These are phyloP conservation scores for Juglanconis sp. DNA, from an alignment of 2,329 filamentous ascomycete genomes.

Conservation along the genomic window DNA sequence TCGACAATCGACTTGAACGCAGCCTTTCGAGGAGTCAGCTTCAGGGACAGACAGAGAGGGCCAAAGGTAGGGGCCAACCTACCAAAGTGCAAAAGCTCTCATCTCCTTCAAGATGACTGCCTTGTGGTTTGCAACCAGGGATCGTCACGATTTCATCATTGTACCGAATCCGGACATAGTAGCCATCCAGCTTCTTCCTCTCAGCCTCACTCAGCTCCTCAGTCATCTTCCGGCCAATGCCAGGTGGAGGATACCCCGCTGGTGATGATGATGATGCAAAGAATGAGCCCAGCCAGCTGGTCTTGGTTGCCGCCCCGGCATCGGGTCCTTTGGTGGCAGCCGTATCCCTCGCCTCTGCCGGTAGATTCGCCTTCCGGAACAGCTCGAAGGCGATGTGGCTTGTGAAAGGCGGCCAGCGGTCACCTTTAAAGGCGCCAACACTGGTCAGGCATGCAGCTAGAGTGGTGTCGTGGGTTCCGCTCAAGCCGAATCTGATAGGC, in stretches of 20 bases:
- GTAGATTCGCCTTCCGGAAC: conserved; percentile 57
- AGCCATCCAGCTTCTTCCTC: conserved; percentile 61
- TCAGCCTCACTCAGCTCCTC: conserved; percentile 55
- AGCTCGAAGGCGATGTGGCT: conserved; percentile 89
- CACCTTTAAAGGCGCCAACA: conserved; percentile 71
- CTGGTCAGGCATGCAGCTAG: conserved; percentile 75
- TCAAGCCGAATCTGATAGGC: conserved; percentile 70
- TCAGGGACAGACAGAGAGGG: background rate
- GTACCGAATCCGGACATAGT: conserved; percentile 87
- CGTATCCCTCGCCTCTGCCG: conserved; percentile 24
- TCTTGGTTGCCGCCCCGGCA: conserved; percentile 13
- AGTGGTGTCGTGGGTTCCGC: conserved; percentile 91
- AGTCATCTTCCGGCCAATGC: conserved; percentile 60
- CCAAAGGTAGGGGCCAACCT: conserved; percentile 29
- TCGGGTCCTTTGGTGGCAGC: background rate
- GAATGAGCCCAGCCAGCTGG: conserved; percentile 32
- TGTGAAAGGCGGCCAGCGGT: conserved; percentile 88
- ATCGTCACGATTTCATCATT: conserved; percentile 81
- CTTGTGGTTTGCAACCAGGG: conserved; percentile 72
- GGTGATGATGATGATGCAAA: conserved; percentile 24
- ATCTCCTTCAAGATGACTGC: conserved; percentile 83
- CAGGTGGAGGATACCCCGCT: conserved; percentile 32
- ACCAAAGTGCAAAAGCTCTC: conserved; percentile 87
- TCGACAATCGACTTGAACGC: conserved; percentile 93
- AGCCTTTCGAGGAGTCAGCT: conserved; percentile 44